These are phyloP conservation scores for Acanthamoeba lugdunensis DNA, from an alignment of 208 protist genomes.

Conservation along the genomic window DNA sequence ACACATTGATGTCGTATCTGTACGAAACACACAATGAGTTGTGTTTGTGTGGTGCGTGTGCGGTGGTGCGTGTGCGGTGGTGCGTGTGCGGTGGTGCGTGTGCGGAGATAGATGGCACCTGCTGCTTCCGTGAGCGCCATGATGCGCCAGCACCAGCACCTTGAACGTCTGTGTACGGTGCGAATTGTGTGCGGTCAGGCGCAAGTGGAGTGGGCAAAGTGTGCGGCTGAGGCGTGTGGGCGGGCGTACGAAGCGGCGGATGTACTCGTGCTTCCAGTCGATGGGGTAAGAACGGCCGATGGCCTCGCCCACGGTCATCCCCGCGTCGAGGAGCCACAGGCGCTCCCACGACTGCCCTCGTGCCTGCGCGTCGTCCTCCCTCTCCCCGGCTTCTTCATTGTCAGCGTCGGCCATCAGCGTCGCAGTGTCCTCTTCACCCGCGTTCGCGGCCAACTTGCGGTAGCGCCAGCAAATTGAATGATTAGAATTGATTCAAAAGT, in stretches of 20 bases:
- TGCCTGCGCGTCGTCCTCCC: not conserved
- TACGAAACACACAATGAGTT: too few relatives aligned
- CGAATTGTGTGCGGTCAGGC: not conserved
- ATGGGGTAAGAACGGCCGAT: not conserved
- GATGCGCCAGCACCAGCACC: not conserved
- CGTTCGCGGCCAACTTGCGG: too few relatives aligned
- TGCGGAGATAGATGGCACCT: not conserved
- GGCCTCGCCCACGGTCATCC: constrained; percentile 31
- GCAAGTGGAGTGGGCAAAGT: not conserved
- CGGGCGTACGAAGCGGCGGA: not conserved
- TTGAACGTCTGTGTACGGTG: not conserved
- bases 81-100: too few relatives aligned
- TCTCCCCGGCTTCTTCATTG: not conserved
- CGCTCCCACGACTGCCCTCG: not conserved
- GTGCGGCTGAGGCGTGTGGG: not conserved
- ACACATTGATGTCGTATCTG: not conserved
- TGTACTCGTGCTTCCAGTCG: constrained; percentile 18
- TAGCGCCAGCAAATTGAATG: too few relatives aligned
- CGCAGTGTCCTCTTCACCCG: too few relatives aligned
- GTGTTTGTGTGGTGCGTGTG: too few relatives aligned
- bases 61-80: too few relatives aligned
- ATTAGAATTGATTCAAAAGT: too few relatives aligned
- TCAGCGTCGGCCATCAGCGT: not conserved
- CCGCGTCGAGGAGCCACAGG: not conserved
- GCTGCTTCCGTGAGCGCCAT: not conserved